phyloP scores from a whole-genome alignment of 2,329 filamentous ascomycete species.

The Botrytis deweyae region DNA sequence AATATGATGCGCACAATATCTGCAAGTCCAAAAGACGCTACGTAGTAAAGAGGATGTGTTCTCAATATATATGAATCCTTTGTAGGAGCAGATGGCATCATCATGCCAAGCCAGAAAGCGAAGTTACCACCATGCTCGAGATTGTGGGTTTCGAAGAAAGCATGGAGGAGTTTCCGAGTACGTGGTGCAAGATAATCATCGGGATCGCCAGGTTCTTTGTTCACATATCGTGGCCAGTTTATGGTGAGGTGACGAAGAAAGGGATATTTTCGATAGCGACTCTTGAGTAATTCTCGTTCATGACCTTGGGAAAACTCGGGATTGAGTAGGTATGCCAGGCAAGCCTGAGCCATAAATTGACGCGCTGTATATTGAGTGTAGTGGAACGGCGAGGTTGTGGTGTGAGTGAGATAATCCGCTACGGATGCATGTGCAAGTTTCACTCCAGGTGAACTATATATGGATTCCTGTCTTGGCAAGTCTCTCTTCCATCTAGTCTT shows the following conservation, averaged over 20 bases:
- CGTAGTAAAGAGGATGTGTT: slow-evolving; percentile 32
- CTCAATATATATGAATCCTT: slow-evolving; percentile 14
- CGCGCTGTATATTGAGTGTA: slow-evolving; percentile 25
- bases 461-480: not conserved
- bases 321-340: slow-evolving; percentile 28
- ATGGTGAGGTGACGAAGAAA: slow-evolving; percentile 25
- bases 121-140: slow-evolving; percentile 28
- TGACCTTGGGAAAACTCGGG: slow-evolving; percentile 24
- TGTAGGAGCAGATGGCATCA: slow-evolving; percentile 24
- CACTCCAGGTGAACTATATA: slow-evolving; percentile 15
- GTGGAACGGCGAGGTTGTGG: slow-evolving; percentile 24
- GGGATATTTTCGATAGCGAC: slow-evolving; percentile 22
- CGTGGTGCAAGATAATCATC: slow-evolving; percentile 20
- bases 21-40: slow-evolving; percentile 30
- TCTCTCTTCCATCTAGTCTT: slow-evolving; percentile 1
- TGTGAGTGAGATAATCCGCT: slow-evolving; percentile 28
- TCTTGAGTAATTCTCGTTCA: not conserved
- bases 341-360: slow-evolving; percentile 26
- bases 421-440: slow-evolving; percentile 32
- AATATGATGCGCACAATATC: slow-evolving; percentile 28
- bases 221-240: slow-evolving; percentile 23
- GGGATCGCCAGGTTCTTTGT: slow-evolving; percentile 11
- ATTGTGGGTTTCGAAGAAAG: slow-evolving; percentile 28
- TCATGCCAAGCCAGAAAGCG: slow-evolving; percentile 28
- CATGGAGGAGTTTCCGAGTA: slow-evolving; percentile 24